Percentiles rank a stretch among this genome's conserved stretches.
These are phyloP conservation scores for Kazachstania viticola DNA, from an alignment of 805 yeast genomes.

Conservation along the genomic window DNA sequence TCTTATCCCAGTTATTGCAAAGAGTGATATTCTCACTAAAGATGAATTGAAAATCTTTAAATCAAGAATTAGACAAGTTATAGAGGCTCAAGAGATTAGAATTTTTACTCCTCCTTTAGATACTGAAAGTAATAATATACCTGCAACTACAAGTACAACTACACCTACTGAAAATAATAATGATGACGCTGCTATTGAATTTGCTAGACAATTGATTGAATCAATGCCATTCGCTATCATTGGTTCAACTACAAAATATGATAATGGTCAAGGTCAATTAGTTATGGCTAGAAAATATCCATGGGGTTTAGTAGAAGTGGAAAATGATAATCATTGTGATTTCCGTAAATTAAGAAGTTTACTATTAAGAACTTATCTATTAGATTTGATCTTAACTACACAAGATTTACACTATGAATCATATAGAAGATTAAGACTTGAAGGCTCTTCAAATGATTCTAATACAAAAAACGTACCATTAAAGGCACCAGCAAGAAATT, in stretches of 20 bases:
- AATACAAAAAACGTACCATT: constrained; percentile 24
- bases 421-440: constrained; percentile 64
- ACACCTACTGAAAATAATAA: constrained; percentile 3
- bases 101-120: constrained; percentile 80
- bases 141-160: constrained; percentile 4
- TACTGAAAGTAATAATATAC: constrained; percentile 1
- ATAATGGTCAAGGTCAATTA: constrained; percentile 47
- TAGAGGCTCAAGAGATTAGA: constrained; percentile 73
- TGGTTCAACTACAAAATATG: constrained; percentile 64
- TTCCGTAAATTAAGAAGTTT: constrained; percentile 71
- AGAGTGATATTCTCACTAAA: constrained; percentile 74
- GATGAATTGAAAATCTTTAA: constrained; percentile 60
- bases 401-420: constrained; percentile 73
- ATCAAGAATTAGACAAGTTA: constrained; percentile 65
- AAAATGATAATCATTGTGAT: constrained; percentile 77
- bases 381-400: constrained; percentile 70
- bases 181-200: constrained; percentile 68
- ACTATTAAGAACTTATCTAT: constrained; percentile 69
- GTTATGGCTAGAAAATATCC: constrained; percentile 79
- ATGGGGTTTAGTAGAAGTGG: constrained; percentile 86
- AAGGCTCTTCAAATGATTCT: constrained; percentile 29
- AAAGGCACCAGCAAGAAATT: constrained; percentile 35
- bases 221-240: constrained; percentile 81
- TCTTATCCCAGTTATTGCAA: constrained; percentile 80
- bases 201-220: constrained; percentile 67